Evolutionary conservation across 2,329 filamentous ascomycete genomes (phyloP).

Genomic region (Cladosporium oxysporum): DNA sequence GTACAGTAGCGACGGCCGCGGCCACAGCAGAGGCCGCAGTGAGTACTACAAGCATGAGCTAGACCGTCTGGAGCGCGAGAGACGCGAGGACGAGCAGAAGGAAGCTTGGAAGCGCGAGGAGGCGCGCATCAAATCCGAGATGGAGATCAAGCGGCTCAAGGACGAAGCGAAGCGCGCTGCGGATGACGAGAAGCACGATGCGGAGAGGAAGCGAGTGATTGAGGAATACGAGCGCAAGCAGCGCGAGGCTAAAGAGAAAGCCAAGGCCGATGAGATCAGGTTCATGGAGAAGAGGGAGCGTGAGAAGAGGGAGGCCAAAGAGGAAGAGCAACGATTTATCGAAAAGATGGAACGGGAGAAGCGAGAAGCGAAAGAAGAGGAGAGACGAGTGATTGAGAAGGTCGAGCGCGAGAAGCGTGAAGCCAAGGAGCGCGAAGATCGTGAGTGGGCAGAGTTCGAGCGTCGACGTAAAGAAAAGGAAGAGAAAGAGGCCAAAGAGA

Average conservation of each 20-base stretch:
- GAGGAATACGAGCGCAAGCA: constrained; percentile 44
- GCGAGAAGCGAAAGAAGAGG: constrained; percentile 40
- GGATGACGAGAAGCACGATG: constrained; percentile 40
- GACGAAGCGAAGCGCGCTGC: constrained; percentile 35
- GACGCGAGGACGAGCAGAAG: constrained; percentile 36
- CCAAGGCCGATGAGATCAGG: constrained; percentile 42
- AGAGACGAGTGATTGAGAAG: constrained; percentile 35
- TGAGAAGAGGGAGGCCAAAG: constrained; percentile 41
- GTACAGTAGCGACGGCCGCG: constrained; percentile 35
- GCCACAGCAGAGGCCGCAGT: constrained; percentile 31
- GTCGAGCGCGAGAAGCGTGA: constrained; percentile 28
- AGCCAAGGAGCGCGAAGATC: constrained; percentile 36
- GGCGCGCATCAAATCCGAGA: constrained; percentile 37
- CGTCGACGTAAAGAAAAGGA: constrained; percentile 44
- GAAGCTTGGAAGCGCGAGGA: constrained; percentile 40
- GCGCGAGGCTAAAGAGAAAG: constrained; percentile 38
- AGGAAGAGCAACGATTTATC: constrained; percentile 43
- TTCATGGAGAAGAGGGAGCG: constrained; percentile 41
- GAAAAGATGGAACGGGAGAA: constrained; percentile 43
- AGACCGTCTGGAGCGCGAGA: constrained; percentile 38
- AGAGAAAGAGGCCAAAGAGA: constrained; percentile 44
- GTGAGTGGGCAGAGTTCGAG: constrained; percentile 46
- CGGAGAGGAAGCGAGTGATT: constrained; percentile 40
- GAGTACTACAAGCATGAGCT: constrained; percentile 33
- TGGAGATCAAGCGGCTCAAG: constrained; percentile 33